These are phyloP conservation scores for Sugiyamaella chiloensis DNA, from an alignment of 805 yeast species.

Conservation along the genomic window DNA sequence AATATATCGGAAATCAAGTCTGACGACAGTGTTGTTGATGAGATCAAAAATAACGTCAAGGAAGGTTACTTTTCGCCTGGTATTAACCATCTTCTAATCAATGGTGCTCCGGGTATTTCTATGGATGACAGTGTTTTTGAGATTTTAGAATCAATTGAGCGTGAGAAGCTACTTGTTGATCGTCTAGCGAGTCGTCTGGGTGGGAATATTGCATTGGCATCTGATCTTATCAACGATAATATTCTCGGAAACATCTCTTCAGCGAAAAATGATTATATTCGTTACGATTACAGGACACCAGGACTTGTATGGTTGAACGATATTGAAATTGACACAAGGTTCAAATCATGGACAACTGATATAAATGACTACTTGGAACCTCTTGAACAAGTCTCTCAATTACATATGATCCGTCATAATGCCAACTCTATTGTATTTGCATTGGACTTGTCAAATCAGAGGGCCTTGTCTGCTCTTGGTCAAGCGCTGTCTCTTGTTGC, in stretches of 20 bases:
- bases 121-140: constrained; percentile 34
- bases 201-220: constrained; percentile 8
- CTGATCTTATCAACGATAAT: constrained; percentile 32
- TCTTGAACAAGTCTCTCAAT: constrained; percentile 47
- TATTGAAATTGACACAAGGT: constrained; percentile 59
- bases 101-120: constrained; percentile 61
- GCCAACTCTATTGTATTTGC: constrained; percentile 71
- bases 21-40: constrained; percentile 21
- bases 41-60: constrained; percentile 24
- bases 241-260: constrained; percentile 17
- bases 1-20: constrained; percentile 33
- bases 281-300: constrained; percentile 36
- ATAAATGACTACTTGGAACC: constrained; percentile 45
- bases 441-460: constrained; percentile 53
- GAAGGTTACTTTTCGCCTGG: constrained; percentile 26
- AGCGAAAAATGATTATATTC: constrained; percentile 14
- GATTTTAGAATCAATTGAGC: constrained; percentile 37
- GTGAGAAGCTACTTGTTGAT: constrained; percentile 35
- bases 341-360: constrained; percentile 45
- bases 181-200: constrained; percentile 6
- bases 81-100: constrained; percentile 48
- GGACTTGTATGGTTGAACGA: constrained; percentile 73
- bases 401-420: constrained; percentile 71
- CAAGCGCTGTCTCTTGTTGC: constrained; percentile 31
- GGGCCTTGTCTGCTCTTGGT: constrained; percentile 49